Evolutionary conservation across 2,329 filamentous ascomycete genomes (phyloP), one percentile per base, ranked within the genome.

Genomic region (Talaromyces amestolkiae): DNA sequence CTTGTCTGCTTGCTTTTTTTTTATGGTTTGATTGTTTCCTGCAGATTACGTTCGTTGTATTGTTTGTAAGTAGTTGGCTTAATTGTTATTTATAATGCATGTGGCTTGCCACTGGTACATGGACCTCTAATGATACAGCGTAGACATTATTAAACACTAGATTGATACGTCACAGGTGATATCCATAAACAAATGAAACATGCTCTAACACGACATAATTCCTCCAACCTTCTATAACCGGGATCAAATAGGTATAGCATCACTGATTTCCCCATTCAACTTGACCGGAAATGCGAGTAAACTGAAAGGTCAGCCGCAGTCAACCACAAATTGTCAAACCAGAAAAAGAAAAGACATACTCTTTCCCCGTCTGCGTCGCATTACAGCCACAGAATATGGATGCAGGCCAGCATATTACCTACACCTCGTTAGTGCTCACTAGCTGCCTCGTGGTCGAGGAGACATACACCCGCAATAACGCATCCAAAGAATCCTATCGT

Each of bases 371-470:
- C 70, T 86, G 78, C 2, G 84, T 85, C 47, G 80, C 78, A 69
- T 83, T 84, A 70, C 84, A 86, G n/a, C 84, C 83, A 73, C 84
- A 86, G 58, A 87, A 79, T 24, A 87, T 73, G 0, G 83, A 81
- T 4, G 81, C 83, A 2, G 84, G 85, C 79, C 83, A 87, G 68
- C 84, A 68, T 27, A 69, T 39, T 27, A 65, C 33, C 35, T 64
- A 31, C 5, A 24, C 17, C 19, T 10, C 11, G 27, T 58, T 19
- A 17, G 11, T 47, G 6, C 15, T 58, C 17, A 9, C 43, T 9
- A 45, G n/a, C 43, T 45, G 11, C 3, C 9, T 37, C 13, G 35
- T 31, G 58, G 27, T 49, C 24, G 15, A 43, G 35, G 1, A 31
- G 45, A 64, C 61, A 11, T 56, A 66, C 65, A 33, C 56, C 65